Percentiles rank a stretch among this genome's conserved stretches.
phyloP scores from a whole-genome alignment of 2,329 filamentous ascomycete genomes.

The Thielaviopsis populi region DNA sequence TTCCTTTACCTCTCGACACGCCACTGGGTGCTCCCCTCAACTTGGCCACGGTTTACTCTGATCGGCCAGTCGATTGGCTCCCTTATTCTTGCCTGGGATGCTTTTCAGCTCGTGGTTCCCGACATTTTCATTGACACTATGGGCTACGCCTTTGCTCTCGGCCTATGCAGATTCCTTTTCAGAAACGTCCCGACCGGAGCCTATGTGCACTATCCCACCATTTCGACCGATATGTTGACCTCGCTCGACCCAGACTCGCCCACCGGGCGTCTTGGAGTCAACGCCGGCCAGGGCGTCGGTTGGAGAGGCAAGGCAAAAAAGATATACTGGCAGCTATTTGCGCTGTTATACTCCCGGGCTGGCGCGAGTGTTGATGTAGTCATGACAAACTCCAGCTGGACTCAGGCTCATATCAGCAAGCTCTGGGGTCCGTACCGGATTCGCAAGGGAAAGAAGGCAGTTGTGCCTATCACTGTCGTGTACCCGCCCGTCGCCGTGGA shows the following conservation, averaged over 20 bases:
- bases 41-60: slow-evolving; percentile 84
- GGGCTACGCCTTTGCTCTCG: slow-evolving; percentile 88
- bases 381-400: slow-evolving; percentile 97
- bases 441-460: slow-evolving; percentile 25
- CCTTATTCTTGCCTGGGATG: slow-evolving; percentile 75
- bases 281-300: slow-evolving; percentile 68
- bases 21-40: slow-evolving; percentile 69
- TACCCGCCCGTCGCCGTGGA: slow-evolving; percentile 87
- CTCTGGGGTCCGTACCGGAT: slow-evolving; percentile 56
- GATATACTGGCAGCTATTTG: slow-evolving; percentile 77
- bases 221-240: slow-evolving; percentile 91
- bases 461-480: slow-evolving; percentile 52
- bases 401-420: slow-evolving; percentile 62
- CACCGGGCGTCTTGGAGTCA: slow-evolving; percentile 54
- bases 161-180: slow-evolving; percentile 70
- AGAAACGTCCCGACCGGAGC: slow-evolving; percentile 67
- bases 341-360: slow-evolving; percentile 64
- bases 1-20: slow-evolving; percentile 87
- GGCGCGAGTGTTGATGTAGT: slow-evolving; percentile 79
- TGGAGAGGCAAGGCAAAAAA: slow-evolving; percentile 56
- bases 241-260: slow-evolving; percentile 52
- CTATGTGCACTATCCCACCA: slow-evolving; percentile 96
- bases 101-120: slow-evolving; percentile 78
- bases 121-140: slow-evolving; percentile 96
- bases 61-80: slow-evolving; percentile 89